Base-by-base conservation (phyloP, 2,329 filamentous ascomycete genomes). In the Ilyonectria robusta region DNA sequence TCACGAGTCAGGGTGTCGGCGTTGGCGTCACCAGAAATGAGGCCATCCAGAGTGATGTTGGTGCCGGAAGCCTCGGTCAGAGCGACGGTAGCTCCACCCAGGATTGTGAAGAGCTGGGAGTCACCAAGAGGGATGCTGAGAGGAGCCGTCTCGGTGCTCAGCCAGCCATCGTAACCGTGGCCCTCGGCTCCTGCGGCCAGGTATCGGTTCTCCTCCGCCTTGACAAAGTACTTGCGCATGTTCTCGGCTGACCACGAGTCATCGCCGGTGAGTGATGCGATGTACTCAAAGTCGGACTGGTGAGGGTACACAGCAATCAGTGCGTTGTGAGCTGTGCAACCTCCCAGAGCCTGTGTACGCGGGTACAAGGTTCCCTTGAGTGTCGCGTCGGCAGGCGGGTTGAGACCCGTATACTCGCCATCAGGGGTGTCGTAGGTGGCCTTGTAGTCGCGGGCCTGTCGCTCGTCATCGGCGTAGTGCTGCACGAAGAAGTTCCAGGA, bases 401-500 rank as follows among this genome's bases (percentile, higher is more conserved):
- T 70, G 2, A 77, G 73, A n/a, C 67, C 72, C 80, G 84, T 86
- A 72, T 90, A 90, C 33, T 84, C 77, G 15, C 87, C 87, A 53
- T 85, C 78, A 0, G 84, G 80, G 0, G 86, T 87, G 9, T 83
- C 75, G 74, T 89, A 91, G 1, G 86, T 85, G 53, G 87, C 86
- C 81, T 92, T 91, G 71, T 80, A 86, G 75, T 92, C 88, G 58
- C 82, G 81, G 23, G 84, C 81, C 69, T 89, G 86, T 42, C 85
- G 82, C 23, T 78, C 77, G 50, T 87, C 79, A 67, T 91, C 84
- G 9, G 83, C 81, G 73, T 90, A 91, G 76, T 91, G 89, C 51
- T 84, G 84, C n/a, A 90, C 87, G 69, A 87, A 92, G 78, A 88
- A 91, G 76, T 90, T 86, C 89, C 89, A 92, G 51, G 83, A 80